Conservation (phyloP, 176 grass and related monocot species). For the Oryza glaberrima region DNA sequence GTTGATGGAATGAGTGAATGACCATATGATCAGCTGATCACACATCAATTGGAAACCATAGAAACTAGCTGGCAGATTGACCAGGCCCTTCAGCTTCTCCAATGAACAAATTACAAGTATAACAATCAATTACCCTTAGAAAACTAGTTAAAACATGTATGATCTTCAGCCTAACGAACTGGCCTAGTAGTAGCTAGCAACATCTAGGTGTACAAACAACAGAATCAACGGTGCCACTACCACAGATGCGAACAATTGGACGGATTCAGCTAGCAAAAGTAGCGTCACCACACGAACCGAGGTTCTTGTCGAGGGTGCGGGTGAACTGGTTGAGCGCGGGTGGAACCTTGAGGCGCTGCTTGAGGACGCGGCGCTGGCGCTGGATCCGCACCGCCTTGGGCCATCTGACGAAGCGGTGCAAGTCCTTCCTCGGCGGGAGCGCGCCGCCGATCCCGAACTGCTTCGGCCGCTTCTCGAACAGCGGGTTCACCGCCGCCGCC, state of each 20-base stretch:
- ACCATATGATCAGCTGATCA: background rate
- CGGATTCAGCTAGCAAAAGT: too few relatives aligned
- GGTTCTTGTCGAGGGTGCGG: slow-evolving; percentile 86
- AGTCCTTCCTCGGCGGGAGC: slow-evolving; percentile 79
- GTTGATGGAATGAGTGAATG: background rate
- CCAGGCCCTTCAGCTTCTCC: background rate
- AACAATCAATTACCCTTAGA: background rate
- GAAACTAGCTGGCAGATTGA: too few relatives aligned
- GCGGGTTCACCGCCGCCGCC: slow-evolving; percentile 59
- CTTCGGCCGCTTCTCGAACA: slow-evolving; percentile 94
- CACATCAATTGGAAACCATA: background rate
- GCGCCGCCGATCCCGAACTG: slow-evolving; percentile 88
- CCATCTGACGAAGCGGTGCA: slow-evolving; percentile 86
- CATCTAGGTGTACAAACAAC: background rate
- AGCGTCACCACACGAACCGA: slow-evolving; percentile 40
- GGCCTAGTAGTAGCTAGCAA: background rate
- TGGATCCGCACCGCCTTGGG: slow-evolving; percentile 91
- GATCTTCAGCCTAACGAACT: background rate
- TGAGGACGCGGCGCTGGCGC: slow-evolving; percentile 86
- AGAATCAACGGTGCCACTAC: background rate
- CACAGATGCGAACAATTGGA: too few relatives aligned
- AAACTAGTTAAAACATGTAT: background rate
- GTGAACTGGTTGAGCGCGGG: slow-evolving; percentile 95
- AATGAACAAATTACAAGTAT: background rate
- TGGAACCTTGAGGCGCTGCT: slow-evolving; percentile 92